Base-by-base conservation (phyloP, 1,284 basidiomycete species). In the Somion occarium region DNA sequence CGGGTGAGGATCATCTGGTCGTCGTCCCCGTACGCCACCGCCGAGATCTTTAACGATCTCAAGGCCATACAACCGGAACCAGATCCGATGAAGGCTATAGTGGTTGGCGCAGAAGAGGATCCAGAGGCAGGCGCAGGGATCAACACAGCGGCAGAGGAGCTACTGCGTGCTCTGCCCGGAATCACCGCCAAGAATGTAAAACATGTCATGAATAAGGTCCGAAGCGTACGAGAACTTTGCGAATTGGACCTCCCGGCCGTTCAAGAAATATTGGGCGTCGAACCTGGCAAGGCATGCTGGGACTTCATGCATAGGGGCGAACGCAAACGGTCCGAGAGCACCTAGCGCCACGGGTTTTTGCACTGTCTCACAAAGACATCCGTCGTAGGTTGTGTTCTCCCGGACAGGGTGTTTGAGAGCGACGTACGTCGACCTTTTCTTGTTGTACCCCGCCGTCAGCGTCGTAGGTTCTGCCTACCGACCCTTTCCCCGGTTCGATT, bases 1-100 rank as follows among this genome's bases (percentile, higher is more conserved):
- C 85, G 91, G 18, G 73, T 99, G 2, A 85, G 93, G 26, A 89
- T 98, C 62, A 90, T 99, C 61, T 99, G 97, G 97, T 96, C 93
- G 0, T 93, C 93, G 1, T 98, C 94, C 1, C 93, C 97, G 0
- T 92, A 92, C 61, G 88, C 92, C 23, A 95, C 93, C 0, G 82
- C 93, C 0, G 88, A 94, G 56, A 94, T 98, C 50, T 95, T 98
- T 71, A 83, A 82, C 43, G 96, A 98, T 62, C 82, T 99, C 25
- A 99, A 99, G 67, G 62, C 74, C n/a, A 86, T 88, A 57, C 81
- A 83, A 49, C 72, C 82, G 0, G 93, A 99, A 65, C 97, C 96
- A 0, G 89, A 97, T 57, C 79, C 84, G 9, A 64, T 73, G 4
- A 79, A 78, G 38, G 93, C 94, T 0, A 81, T 93, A 34, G 69